phyloP scores from a whole-genome alignment of 2,329 filamentous ascomycete species.

The Colletotrichum karsti region DNA sequence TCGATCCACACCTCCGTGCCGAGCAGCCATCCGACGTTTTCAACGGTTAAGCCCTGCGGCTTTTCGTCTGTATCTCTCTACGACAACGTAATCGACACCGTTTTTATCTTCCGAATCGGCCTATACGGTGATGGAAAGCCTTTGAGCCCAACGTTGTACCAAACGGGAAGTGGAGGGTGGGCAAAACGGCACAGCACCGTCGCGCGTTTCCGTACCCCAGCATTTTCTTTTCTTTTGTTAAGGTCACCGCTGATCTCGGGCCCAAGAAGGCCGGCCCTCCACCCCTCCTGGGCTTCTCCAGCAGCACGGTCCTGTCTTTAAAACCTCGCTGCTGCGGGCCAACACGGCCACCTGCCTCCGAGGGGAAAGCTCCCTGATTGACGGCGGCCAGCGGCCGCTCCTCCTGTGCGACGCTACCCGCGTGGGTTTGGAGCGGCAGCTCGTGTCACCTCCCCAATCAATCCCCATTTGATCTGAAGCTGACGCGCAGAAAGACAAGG shows the following conservation, averaged over 20 bases:
- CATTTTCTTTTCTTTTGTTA: neutral
- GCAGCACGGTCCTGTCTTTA: neutral
- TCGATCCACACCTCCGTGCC: neutral
- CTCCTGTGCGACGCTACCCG: neutral
- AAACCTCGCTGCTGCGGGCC: neutral
- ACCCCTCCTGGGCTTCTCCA: no score
- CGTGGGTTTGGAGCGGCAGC: neutral
- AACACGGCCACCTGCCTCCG: neutral
- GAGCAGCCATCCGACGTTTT: neutral
- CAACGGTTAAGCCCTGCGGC: neutral
- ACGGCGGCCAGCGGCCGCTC: neutral
- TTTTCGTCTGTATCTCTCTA: neutral
- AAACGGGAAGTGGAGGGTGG: neutral
- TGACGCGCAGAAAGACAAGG: slow-evolving; percentile 3
- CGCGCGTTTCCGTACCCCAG: neutral
- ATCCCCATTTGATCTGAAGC: neutral
- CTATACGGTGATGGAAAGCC: neutral
- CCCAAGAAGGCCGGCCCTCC: no score
- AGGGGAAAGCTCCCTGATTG: neutral
- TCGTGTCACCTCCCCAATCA: neutral
- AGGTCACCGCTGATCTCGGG: neutral
- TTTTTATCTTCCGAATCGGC: neutral
- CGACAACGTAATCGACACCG: neutral
- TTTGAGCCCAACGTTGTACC: neutral
- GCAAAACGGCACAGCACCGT: neutral